Evolutionary conservation across 441 rosid genomes (phyloP), one percentile per base, ranked within the genome.

Genomic region (Isatis lusitanica): DNA sequence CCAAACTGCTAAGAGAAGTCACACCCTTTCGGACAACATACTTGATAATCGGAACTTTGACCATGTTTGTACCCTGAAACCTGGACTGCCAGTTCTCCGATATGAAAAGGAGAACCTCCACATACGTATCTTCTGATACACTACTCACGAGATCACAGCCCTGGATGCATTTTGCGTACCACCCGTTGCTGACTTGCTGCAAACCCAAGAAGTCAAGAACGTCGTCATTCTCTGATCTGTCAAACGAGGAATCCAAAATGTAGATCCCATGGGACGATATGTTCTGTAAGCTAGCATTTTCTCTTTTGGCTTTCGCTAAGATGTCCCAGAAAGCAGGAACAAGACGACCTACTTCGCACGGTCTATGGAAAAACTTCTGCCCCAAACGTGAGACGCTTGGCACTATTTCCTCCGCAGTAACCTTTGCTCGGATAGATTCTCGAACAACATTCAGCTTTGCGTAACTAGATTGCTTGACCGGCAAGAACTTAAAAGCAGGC

Each of bases 261-360:
- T 77, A 70, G 3, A 68, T 46, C 1, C 89, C 90, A 62, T 87
- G 88, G 3, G 87, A 83, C 0, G 96, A 88, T 10, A 90, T 84
- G 56, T 83, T 88, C 11, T 75, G 75, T 68, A 90, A 63, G 76
- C 82, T 81, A 9, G 87, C 76, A 26, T 90, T 87, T 67, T 84
- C 71, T 53, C 42, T 56, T 73, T 63, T 79, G 13, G 96, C 88
- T 71, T 76, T 79, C 75, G 67, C 50, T 79, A 88, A 74, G n/a
- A 92, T 78, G 52, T 78, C 74, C 96, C 94, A 81, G 61, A 92
- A 90, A 4, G 78, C 74, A 15, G 94, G 89, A 76, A 85, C 65
- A 1, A 88, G 65, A 65, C 91, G 83, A 52, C 88, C 77, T 4
- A 90, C 86, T 59, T 85, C 85, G 3, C 82, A 6, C 8, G 94